Evolutionary conservation across 495 filamentous ascomycete species (phyloP).

Genomic region (Lichenothelia convexa): DNA sequence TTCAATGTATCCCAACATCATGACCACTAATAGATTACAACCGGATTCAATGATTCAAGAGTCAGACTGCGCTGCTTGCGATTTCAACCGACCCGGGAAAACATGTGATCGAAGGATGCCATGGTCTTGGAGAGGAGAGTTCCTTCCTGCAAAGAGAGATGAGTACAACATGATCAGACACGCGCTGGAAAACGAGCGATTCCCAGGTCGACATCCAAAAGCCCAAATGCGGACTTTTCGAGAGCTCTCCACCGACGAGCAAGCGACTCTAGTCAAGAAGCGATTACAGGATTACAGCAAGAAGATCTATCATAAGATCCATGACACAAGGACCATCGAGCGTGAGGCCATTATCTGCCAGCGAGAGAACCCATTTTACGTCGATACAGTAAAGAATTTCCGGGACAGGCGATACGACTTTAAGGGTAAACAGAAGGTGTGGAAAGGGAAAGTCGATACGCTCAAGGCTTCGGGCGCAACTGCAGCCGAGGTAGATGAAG

Average conservation of each 20-base stretch:
- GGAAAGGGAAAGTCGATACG: constrained; percentile 87
- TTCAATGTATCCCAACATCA: constrained; percentile 99
- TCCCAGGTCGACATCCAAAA: constrained; percentile 58
- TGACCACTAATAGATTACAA: constrained; percentile 96
- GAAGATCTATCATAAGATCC: constrained; percentile 99
- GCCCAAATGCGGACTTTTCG: constrained; percentile 55
- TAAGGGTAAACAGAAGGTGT: constrained; percentile 94
- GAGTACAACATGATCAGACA: constrained; percentile 99
- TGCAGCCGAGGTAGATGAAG: constrained; percentile 64
- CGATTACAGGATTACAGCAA: constrained; percentile 84
- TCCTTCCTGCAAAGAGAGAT: constrained; percentile 82
- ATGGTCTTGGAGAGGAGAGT: constrained; percentile 98
- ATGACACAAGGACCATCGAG: constrained; percentile 82
- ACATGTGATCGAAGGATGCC: constrained; percentile 89
- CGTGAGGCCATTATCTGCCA: constrained; percentile 97
- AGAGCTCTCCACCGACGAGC: constrained; percentile 69
- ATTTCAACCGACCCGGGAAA: constrained; percentile 96
- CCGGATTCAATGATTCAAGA: constrained; percentile 97
- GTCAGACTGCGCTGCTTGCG: constrained; percentile 88
- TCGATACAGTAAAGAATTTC: constrained; percentile 88
- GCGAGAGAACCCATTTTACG: constrained; percentile 96
- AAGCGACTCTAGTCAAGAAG: constrained; percentile 65
- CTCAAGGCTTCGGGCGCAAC: constrained; percentile 67
- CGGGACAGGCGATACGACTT: constrained; percentile 93
- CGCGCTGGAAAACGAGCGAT: constrained; percentile 80